Base-by-base conservation (phyloP, 1,284 basidiomycete genomes). In the Wolfiporia cocos region DNA sequence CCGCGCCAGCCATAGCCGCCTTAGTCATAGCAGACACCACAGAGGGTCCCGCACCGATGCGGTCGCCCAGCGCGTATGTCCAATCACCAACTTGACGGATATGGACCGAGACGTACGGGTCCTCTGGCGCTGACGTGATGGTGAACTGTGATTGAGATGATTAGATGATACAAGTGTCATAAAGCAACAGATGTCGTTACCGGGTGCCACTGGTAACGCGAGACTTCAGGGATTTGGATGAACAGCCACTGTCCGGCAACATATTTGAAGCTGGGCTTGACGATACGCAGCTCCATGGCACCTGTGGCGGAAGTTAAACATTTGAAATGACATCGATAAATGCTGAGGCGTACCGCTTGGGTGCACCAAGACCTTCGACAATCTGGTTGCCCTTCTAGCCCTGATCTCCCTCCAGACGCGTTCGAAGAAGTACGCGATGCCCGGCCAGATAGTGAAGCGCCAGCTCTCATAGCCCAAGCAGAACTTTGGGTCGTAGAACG, bases 21-120 rank as follows among this genome's bases (percentile, higher is more conserved):
- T 74, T 68, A 29, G 85, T 88, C 72, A 90, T 81, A 21, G 77
- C 67, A 39, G 80, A 77, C 21, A 88, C 85, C 31, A 87, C 76
- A 19, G 74, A 70, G 9, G 84, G 81, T 37, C 86, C 86, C 40
- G 84, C 89, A 39, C 90, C 89, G 30, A 93, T 76, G 52, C 86
- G 81, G 42, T 86, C 81, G 30, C 88, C 91, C 29, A 94, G 78
- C 22, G 73, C 80, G 40, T 73, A 73, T 3, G 90, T 93, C 69
- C 80, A 94, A 62, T 95, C 92, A 49, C 90, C 89, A 40, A 88
- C 88, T 69, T 93, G 91, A 61, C 89, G 86, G 52, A 94, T 85
- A 62, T 93, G 92, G 33, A 94, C 65, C 17, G 88, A 91, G 26
- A 93, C 76, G 60, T 90, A 93, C 2, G 89, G 86, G 54, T 93